Percentiles rank a stretch among this genome's conserved stretches.
Conservation (phyloP, 1,284 basidiomycete genomes). For the Sanghuangporus baumii region DNA sequence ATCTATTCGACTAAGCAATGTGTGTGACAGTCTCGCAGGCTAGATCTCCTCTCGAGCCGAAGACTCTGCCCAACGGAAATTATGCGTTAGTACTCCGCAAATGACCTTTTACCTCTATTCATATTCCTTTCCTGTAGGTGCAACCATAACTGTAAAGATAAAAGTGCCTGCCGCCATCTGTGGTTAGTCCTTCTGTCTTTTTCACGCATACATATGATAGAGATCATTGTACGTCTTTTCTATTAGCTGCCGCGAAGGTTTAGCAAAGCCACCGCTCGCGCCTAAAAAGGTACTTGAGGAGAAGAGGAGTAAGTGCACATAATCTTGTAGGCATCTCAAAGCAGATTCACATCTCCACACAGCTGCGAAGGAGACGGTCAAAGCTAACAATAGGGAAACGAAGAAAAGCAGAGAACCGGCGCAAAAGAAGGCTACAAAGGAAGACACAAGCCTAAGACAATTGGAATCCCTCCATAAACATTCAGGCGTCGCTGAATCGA, state of each 20-base stretch:
- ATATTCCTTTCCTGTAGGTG: conserved; percentile 41
- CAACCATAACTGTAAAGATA: conserved; percentile 76
- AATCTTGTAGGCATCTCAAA: neutral
- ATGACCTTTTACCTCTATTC: neutral
- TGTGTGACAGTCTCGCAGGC: neutral
- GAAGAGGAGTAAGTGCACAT: conserved; percentile 14
- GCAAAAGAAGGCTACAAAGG: conserved; percentile 16
- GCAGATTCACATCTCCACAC: too few species aligned
- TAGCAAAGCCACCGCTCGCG: conserved; percentile 43
- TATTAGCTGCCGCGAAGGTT: conserved; percentile 64
- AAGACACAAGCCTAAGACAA: conserved; percentile 32
- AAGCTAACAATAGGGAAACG: neutral
- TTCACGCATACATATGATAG: neutral
- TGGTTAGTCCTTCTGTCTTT: conserved; percentile 40
- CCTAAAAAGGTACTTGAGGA: conserved; percentile 29
- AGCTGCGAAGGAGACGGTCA: neutral
- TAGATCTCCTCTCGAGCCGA: conserved; percentile 11
- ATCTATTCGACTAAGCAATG: neutral
- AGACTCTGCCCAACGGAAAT: conserved; percentile 42
- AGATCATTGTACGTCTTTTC: conserved; percentile 4
- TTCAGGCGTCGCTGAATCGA: conserved; percentile 35
- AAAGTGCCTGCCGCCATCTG: conserved; percentile 63
- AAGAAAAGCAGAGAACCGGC: neutral
- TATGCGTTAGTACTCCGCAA: conserved; percentile 40
- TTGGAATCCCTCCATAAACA: conserved; percentile 42